Evolutionary conservation across 495 filamentous ascomycete genomes (phyloP).

Genomic region (Daldinia grandis): DNA sequence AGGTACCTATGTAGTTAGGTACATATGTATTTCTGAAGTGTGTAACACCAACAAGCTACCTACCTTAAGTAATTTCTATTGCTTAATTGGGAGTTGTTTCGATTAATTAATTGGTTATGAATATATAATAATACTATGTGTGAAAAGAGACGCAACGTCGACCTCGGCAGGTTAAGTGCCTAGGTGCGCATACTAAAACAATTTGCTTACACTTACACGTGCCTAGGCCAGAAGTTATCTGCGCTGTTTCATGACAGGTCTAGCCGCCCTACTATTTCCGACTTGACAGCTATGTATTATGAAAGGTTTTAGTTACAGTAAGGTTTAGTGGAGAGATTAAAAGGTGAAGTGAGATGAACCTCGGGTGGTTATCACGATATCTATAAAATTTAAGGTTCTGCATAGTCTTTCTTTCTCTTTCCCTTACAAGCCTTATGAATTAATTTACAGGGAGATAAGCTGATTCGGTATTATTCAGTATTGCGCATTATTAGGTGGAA

Average conservation of each 20-base stretch:
- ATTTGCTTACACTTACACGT: background rate
- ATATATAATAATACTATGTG: no score
- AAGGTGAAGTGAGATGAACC: slow-evolving; percentile 10
- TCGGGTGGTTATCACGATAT: slow-evolving; percentile 28
- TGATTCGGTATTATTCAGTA: background rate
- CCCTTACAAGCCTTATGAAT: background rate
- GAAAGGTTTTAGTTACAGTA: slow-evolving; percentile 12
- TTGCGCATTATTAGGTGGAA: slow-evolving; percentile 12
- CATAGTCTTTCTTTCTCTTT: slow-evolving; percentile 14
- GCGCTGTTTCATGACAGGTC: background rate
- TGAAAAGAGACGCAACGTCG: background rate
- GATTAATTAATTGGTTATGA: no score
- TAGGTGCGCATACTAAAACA: background rate
- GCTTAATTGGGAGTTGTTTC: no score
- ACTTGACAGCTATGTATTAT: background rate
- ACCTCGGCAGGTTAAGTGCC: background rate
- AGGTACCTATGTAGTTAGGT: no score
- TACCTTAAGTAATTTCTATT: no score
- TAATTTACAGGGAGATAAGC: slow-evolving; percentile 5
- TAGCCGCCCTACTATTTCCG: background rate
- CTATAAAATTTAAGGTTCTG: slow-evolving; percentile 12
- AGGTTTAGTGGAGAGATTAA: background rate
- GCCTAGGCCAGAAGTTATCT: background rate
- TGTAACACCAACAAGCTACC: no score
- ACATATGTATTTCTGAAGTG: no score